Percentiles rank a stretch among this genome's conserved stretches.
Conservation (phyloP, 352 stramenopile genomes). For the Globisporangium barbulae region DNA sequence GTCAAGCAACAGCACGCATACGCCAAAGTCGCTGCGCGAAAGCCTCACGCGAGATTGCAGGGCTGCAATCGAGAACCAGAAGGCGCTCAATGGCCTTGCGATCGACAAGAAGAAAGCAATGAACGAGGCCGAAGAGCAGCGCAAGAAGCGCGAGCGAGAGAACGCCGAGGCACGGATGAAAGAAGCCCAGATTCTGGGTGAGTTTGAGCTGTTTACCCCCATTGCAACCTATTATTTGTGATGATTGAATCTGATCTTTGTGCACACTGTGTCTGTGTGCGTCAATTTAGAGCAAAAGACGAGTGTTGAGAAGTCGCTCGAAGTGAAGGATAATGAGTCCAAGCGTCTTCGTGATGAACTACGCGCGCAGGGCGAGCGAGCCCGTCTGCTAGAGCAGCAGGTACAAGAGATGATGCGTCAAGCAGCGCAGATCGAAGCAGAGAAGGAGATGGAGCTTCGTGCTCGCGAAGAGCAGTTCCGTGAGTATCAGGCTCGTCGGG, state of each 20-base stretch:
- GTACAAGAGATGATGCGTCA: constrained; percentile 55
- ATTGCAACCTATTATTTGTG: neutral
- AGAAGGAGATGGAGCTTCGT: constrained; percentile 43
- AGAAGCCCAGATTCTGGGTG: constrained; percentile 62
- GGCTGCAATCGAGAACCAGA: constrained; percentile 64
- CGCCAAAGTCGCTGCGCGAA: constrained; percentile 43
- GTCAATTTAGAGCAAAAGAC: constrained; percentile 40
- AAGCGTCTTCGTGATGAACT: constrained; percentile 65
- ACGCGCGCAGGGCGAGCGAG: constrained; percentile 51
- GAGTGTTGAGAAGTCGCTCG: constrained; percentile 59
- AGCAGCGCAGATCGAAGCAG: constrained; percentile 30
- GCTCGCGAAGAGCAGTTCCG: constrained; percentile 30
- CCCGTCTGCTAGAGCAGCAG: constrained; percentile 47
- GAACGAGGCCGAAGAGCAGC: constrained; percentile 53
- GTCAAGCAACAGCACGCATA: constrained; percentile 41
- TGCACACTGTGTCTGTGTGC: neutral
- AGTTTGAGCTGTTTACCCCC: neutral
- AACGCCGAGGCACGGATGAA: constrained; percentile 41
- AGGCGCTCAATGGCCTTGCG: constrained; percentile 61
- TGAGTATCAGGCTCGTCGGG: constrained; percentile 36
- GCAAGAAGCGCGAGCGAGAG: constrained; percentile 57
- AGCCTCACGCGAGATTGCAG: constrained; percentile 60
- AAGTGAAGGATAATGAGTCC: constrained; percentile 62
- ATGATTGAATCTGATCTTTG: neutral
- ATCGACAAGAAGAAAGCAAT: constrained; percentile 66